phyloP scores from a whole-genome alignment of 139 green algal species.

The Chlorella vulgaris region DNA sequence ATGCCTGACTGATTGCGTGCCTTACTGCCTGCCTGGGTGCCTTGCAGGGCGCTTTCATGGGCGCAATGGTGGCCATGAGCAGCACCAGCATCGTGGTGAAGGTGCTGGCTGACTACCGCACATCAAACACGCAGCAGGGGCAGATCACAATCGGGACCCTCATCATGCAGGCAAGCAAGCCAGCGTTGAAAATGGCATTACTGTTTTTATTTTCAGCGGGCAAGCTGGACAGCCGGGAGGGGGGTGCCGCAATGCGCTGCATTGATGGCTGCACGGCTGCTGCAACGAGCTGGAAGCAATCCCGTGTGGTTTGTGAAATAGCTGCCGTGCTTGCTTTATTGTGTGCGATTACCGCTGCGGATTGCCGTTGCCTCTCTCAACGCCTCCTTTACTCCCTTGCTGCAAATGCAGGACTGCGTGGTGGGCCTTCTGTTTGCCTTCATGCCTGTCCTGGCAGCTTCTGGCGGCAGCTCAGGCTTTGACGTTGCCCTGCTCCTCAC shows the following conservation, averaged over 20 bases:
- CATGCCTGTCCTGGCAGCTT: slow-evolving; percentile 80
- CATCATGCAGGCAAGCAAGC: slow-evolving; percentile 73
- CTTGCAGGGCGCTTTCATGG: slow-evolving; percentile 88
- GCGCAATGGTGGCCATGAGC: slow-evolving; percentile 87
- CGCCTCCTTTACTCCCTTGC: no score
- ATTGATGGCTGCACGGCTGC: no score
- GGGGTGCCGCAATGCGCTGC: no score
- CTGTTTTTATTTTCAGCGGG: no score
- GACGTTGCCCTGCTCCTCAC: slow-evolving; percentile 14
- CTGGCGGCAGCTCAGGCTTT: slow-evolving; percentile 8
- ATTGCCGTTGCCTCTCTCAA: not conserved
- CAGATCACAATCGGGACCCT: slow-evolving; percentile 95
- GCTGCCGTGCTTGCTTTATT: no score
- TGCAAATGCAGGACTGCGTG: slow-evolving; percentile 89
- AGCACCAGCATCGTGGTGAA: slow-evolving; percentile 92
- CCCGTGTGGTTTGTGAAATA: no score
- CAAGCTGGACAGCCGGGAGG: no score
- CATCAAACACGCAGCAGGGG: slow-evolving; percentile 62
- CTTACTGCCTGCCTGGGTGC: no score
- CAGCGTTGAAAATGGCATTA: not conserved
- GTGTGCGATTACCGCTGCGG: no score
- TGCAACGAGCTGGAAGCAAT: no score
- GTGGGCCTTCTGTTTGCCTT: slow-evolving; percentile 96
- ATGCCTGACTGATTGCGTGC: no score
- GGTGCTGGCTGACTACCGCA: slow-evolving; percentile 70